phyloP scores from a whole-genome alignment of 345 rosid genomes.

The Acer campestre region DNA sequence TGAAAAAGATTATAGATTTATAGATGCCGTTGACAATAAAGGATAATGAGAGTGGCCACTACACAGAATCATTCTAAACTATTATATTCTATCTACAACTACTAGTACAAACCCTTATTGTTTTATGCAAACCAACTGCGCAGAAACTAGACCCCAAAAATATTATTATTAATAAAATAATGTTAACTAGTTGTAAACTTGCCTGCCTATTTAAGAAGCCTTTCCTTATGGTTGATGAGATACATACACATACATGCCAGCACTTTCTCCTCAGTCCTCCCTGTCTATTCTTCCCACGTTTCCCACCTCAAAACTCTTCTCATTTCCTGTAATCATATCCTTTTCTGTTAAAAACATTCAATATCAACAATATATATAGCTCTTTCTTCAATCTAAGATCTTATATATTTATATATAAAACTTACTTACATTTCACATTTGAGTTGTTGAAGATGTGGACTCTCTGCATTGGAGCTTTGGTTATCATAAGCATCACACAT shows the following conservation, averaged over 20 bases:
- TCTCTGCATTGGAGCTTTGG: conserved; percentile 49
- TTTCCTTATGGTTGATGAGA: conserved; percentile 39
- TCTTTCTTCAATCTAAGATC: conserved; percentile 19
- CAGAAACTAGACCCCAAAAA: conserved; percentile 18
- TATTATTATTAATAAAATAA: conserved; percentile 15
- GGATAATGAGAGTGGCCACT: conserved; percentile 23
- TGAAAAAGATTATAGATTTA: conserved; percentile 9
- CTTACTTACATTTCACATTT: conserved; percentile 15
- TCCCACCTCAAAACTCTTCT: conserved; percentile 29
- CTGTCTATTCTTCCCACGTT: conserved; percentile 49
- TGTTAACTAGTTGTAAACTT: conserved; percentile 24
- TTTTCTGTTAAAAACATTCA: conserved; percentile 10
- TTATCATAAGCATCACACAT: conserved; percentile 46
- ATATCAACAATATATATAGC: conserved; percentile 14
- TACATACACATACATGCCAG: conserved; percentile 37
- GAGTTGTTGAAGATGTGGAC: conserved; percentile 49
- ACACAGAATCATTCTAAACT: conserved; percentile 32
- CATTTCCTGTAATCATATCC: conserved; percentile 26
- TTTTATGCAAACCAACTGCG: conserved; percentile 24
- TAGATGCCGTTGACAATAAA: conserved; percentile 42
- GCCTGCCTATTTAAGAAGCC: conserved; percentile 54
- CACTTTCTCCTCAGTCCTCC: conserved; percentile 39
- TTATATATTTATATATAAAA: background rate
- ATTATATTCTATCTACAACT: conserved; percentile 35
- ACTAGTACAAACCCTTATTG: conserved; percentile 27